phyloP scores from a whole-genome alignment of 768 basidiomycete species.

The Gloeostereum incarnatum region DNA sequence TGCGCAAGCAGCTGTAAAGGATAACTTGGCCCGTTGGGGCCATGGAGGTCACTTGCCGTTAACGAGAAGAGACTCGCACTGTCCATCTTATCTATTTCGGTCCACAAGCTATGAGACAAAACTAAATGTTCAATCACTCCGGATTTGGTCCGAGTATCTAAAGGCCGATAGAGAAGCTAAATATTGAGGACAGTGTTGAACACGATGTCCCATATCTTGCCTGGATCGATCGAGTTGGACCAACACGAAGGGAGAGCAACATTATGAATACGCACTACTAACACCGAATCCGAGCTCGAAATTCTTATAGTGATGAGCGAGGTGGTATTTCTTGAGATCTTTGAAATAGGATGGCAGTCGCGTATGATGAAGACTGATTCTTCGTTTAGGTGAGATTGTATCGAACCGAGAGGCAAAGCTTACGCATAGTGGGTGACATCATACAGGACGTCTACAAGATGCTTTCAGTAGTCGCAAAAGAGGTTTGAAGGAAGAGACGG shows the following conservation, averaged over 20 bases:
- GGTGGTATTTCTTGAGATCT: slow-evolving; percentile 95
- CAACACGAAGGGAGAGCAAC: neutral
- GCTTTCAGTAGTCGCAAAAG: slow-evolving; percentile 1
- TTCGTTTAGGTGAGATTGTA: slow-evolving; percentile 11
- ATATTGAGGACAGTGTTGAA: too few species aligned
- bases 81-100: too few species aligned
- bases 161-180: too few species aligned
- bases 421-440: slow-evolving; percentile 91
- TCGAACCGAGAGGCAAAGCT: neutral
- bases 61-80: too few species aligned
- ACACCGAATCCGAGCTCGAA: slow-evolving; percentile 98
- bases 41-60: too few species aligned
- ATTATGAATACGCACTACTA: slow-evolving; percentile 50
- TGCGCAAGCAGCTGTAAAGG: too few species aligned
- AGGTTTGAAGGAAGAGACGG: slow-evolving; percentile 15
- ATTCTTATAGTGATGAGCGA: slow-evolving; percentile 98
- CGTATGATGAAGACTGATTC: slow-evolving; percentile 74
- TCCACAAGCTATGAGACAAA: too few species aligned
- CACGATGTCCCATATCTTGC: slow-evolving; percentile 91
- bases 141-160: too few species aligned
- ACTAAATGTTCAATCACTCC: too few species aligned
- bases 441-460: slow-evolving; percentile 59
- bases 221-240: slow-evolving; percentile 21
- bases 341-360: slow-evolving; percentile 77
- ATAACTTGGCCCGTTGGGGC: too few species aligned